These are phyloP conservation scores for Trichoderma harzianum DNA, from an alignment of 2,329 filamentous ascomycete genomes.

Conservation along the genomic window DNA sequence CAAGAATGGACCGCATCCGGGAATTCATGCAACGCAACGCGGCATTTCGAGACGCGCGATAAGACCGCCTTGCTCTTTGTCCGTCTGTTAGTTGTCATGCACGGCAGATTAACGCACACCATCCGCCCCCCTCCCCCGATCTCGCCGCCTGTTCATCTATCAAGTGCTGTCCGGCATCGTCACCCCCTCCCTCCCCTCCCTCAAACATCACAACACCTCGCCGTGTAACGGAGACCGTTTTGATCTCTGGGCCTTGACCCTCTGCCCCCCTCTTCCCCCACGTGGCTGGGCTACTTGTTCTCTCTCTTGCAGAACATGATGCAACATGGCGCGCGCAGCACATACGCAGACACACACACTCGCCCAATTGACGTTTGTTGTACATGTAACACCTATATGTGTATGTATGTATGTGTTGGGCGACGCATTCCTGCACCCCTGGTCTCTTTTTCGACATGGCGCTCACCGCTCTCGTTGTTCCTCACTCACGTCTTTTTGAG, in stretches of 20 bases:
- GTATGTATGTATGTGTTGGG: slow-evolving; percentile 7
- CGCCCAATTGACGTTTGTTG: background rate
- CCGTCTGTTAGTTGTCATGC: background rate
- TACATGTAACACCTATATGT: background rate
- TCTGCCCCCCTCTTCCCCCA: background rate
- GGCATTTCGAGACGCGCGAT: slow-evolving; percentile 18
- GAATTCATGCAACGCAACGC: slow-evolving; percentile 36
- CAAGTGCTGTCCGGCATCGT: background rate
- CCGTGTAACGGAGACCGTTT: background rate
- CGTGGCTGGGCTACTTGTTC: background rate
- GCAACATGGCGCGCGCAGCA: background rate
- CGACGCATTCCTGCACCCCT: slow-evolving; percentile 7
- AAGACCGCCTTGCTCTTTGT: background rate
- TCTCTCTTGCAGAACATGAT: background rate
- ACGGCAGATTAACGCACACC: background rate
- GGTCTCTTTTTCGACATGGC: background rate
- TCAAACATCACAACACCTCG: background rate
- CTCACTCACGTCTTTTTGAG: background rate
- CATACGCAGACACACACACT: background rate
- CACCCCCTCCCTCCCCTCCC: background rate
- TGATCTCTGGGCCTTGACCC: background rate
- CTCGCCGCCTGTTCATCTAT: background rate
- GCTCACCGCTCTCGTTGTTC: background rate
- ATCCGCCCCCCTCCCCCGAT: background rate
- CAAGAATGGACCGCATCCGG: slow-evolving; percentile 38